phyloP scores from a whole-genome alignment of 345 rosid genomes.

The Populus davidiana region DNA sequence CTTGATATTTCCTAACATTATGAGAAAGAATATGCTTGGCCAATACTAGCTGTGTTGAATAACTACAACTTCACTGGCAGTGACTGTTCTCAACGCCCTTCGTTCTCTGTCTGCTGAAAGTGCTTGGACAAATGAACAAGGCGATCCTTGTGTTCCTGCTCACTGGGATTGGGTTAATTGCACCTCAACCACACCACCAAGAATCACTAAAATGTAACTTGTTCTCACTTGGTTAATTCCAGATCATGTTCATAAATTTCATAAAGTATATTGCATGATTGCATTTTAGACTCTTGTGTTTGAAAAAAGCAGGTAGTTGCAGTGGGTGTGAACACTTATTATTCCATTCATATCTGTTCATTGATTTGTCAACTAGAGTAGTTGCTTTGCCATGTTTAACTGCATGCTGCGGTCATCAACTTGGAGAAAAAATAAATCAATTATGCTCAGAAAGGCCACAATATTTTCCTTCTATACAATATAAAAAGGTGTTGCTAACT shows the following conservation, averaged over 20 bases:
- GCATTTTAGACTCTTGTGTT: background rate
- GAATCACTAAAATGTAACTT: constrained; percentile 86
- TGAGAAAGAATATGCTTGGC: constrained; percentile 8
- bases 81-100: constrained; percentile 54
- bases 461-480: background rate
- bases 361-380: background rate
- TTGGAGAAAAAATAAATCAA: background rate
- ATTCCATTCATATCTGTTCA: background rate
- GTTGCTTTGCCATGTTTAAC: background rate
- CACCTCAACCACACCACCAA: constrained; percentile 61
- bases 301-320: background rate
- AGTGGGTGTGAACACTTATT: background rate
- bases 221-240: constrained; percentile 2
- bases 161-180: constrained; percentile 84
- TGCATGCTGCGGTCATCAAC: background rate
- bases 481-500: background rate
- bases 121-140: constrained; percentile 62
- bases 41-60: constrained; percentile 10
- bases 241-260: constrained; percentile 8
- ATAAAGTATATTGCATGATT: background rate
- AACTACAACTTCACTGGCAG: constrained; percentile 39
- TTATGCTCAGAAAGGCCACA: background rate
- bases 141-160: constrained; percentile 91
- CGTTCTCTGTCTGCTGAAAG: constrained; percentile 47
- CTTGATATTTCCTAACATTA: background rate